Percentiles rank a stretch among this genome's conserved stretches.
These are phyloP conservation scores for Trichoderma sp. DNA, from an alignment of 2,329 filamentous ascomycete genomes.

Conservation along the genomic window DNA sequence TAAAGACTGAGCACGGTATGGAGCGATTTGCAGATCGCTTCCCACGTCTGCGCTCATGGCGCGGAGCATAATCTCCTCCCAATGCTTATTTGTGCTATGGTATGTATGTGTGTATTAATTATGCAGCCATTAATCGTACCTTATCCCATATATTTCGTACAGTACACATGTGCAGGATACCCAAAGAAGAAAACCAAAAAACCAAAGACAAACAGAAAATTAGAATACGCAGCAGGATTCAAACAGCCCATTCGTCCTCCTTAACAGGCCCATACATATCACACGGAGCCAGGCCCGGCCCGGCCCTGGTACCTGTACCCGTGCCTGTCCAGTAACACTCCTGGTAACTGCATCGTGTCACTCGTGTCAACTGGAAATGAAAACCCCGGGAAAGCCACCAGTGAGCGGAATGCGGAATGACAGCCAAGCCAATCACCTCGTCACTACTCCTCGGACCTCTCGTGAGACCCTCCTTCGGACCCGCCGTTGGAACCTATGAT, in stretches of 20 bases:
- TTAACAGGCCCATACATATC: neutral
- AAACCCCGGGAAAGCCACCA: neutral
- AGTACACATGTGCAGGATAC: conserved; percentile 6
- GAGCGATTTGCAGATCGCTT: neutral
- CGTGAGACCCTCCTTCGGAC: conserved; percentile 29
- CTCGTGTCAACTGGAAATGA: conserved; percentile 8
- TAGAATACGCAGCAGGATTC: neutral
- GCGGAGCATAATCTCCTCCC: neutral
- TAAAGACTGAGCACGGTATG: neutral
- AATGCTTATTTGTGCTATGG: neutral
- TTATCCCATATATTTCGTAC: conserved; percentile 6
- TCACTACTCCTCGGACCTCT: conserved; percentile 27
- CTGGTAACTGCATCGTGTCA: conserved; percentile 13
- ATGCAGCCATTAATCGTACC: neutral
- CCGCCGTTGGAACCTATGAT: conserved; percentile 54
- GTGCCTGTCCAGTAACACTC: neutral
- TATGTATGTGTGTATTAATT: neutral
- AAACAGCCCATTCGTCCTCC: neutral
- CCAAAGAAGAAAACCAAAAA: neutral
- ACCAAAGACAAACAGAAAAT: neutral
- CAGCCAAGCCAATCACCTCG: neutral
- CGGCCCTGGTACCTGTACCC: neutral
- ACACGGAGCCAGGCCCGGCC: neutral
- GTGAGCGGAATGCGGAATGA: neutral
- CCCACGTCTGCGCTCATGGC: neutral